Conservation (phyloP, 305 asterid genomes). For the Fraxinus baroniana region DNA sequence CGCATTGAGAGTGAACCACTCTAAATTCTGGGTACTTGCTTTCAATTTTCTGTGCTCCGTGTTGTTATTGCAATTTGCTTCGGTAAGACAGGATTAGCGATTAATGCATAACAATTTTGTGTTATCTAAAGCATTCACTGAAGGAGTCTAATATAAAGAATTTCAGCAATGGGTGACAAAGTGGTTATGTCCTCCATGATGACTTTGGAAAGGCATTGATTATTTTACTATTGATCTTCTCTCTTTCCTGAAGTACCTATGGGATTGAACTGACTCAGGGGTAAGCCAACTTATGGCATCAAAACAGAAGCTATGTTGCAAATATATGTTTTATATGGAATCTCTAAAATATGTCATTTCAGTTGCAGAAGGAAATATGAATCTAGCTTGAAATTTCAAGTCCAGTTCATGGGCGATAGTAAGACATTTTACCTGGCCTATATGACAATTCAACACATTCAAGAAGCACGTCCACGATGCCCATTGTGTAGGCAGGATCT, state of each 20-base stretch:
- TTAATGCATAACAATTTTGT: neutral
- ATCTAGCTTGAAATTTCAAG: slow-evolving; percentile 18
- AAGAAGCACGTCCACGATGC: slow-evolving; percentile 97
- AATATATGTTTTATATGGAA: slow-evolving; percentile 9
- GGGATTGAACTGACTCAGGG: neutral
- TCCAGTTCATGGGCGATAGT: slow-evolving; percentile 20
- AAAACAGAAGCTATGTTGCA: slow-evolving; percentile 18
- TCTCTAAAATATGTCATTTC: slow-evolving; percentile 13
- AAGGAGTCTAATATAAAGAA: neutral
- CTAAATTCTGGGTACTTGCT: neutral
- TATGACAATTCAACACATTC: slow-evolving; percentile 90
- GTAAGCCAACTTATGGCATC: slow-evolving; percentile 16
- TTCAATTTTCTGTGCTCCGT: neutral
- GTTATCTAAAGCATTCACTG: neutral
- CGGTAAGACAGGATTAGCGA: neutral
- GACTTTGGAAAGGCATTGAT: neutral
- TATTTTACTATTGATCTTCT: neutral
- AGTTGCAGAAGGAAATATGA: slow-evolving; percentile 8
- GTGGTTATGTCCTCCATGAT: neutral
- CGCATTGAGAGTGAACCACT: neutral
- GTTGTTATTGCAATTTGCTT: neutral
- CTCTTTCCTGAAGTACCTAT: neutral
- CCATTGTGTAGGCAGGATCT: slow-evolving; percentile 96
- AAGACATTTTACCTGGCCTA: slow-evolving; percentile 67
- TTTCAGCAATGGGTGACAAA: neutral